A percentile compares a stretch with the other conserved stretches of the same genome.
phyloP scores from a whole-genome alignment of 495 filamentous ascomycete genomes.

The Penicillium dipodomyicola region DNA sequence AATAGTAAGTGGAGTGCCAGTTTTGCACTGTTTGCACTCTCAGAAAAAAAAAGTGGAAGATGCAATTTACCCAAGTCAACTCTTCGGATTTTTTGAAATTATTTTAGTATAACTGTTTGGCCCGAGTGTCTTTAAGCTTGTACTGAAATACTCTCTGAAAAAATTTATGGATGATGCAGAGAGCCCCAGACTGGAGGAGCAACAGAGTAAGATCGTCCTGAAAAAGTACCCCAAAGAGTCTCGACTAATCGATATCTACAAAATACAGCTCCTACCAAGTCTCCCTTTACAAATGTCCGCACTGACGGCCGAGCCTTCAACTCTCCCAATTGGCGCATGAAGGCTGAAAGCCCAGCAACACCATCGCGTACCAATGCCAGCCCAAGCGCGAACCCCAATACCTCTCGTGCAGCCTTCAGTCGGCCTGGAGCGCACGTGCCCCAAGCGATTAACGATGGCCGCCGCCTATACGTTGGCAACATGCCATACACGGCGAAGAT shows the following conservation, averaged over 20 bases:
- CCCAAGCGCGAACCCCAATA: conserved; percentile 23
- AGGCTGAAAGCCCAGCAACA: conserved; percentile 34
- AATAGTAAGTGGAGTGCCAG: conserved; percentile 20
- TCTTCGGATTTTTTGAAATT: background rate
- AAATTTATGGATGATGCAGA: conserved; percentile 39
- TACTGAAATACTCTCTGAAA: background rate
- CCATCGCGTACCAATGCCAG: conserved; percentile 20
- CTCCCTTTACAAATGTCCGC: conserved; percentile 40
- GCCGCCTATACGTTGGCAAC: conserved; percentile 64
- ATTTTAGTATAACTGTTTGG: background rate
- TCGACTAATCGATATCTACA: conserved; percentile 6
- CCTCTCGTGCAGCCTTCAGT: conserved; percentile 39
- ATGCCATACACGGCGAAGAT: conserved; percentile 62
- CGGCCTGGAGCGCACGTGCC: conserved; percentile 38
- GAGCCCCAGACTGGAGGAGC: conserved; percentile 34
- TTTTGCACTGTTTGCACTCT: conserved; percentile 39
- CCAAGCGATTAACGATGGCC: conserved; percentile 43
- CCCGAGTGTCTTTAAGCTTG: conserved; percentile 1
- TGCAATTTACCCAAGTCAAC: conserved; percentile 18
- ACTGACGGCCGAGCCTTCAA: conserved; percentile 47
- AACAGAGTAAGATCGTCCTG: conserved; percentile 31
- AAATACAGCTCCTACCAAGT: conserved; percentile 36
- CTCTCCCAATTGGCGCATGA: conserved; percentile 48
- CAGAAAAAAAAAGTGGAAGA: conserved; percentile 27
- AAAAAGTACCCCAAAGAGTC: conserved; percentile 6